Base-by-base conservation (phyloP, 2,329 filamentous ascomycete species). In the Hypoxylon sp. region DNA sequence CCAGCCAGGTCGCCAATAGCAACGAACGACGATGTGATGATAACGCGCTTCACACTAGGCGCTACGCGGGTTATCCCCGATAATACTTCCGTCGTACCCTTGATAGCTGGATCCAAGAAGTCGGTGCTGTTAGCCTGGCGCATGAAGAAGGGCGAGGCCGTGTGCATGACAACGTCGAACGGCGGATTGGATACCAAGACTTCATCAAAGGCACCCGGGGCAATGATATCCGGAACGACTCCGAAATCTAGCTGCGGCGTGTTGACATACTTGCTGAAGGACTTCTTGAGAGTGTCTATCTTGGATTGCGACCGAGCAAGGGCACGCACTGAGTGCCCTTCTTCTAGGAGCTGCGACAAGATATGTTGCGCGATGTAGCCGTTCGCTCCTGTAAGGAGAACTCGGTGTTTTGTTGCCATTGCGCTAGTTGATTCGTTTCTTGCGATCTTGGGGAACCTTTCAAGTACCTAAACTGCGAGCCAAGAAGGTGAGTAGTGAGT, bases 151-250 rank as follows among this genome's bases (percentile, higher is more conserved):
- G 78, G 78, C 4, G 75, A 78, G 7, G 77, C 78, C 29, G 74
- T 77, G 74, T 61, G 78, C 71, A 54, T 63, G 19, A 74, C 71
- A 2, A 66, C 62, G 53, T 74, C 71, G 46, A 71, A 70, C 12
- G 69, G 63, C 12, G 68, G 71, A 4, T 23, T 34, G 3, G 65
- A 71, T 45, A 69, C 55, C 21, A 76, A 46, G 11, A 70, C 73
- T 12, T 54, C 63, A 8, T 73, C 73, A 45, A 76, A 77, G 34
- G 73, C 89, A 43, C 82, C 83, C 52, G 85, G 81, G 67, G 85
- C 76, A 1, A 88, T 88, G 69, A 91, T 88, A 70, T 91, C 89
- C 53, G 87, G 83, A n/a, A 91, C 89, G 67, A 91, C 84, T 32
- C 63, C 74, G 41, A 76, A 68, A 43, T 72, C 70, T 16, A 73